Conservation (phyloP, 371 early-diverging fungal species). For the Rhizopus arrhizus region DNA sequence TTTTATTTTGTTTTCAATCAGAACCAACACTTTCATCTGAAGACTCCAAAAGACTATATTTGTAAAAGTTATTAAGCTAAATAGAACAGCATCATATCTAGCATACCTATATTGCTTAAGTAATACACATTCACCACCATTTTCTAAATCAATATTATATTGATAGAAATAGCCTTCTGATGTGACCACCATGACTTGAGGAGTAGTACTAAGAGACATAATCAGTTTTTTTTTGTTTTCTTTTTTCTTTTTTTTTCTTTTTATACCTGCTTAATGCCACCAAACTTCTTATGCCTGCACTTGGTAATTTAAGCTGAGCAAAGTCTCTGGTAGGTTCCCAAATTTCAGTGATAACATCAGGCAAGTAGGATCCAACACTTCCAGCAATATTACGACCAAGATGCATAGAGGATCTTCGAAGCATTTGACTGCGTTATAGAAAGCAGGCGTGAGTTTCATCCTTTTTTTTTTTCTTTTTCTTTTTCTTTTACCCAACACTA, state of each 20-base stretch:
- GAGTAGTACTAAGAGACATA: constrained; percentile 55
- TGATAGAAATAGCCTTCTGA: constrained; percentile 91
- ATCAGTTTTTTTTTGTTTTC: background rate
- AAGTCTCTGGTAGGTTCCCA: constrained; percentile 96
- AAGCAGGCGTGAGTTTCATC: background rate
- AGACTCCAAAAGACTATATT: constrained; percentile 1
- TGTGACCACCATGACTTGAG: constrained; percentile 89
- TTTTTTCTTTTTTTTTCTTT: too few species aligned
- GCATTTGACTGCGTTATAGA: constrained; percentile 34
- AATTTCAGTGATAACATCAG: constrained; percentile 86
- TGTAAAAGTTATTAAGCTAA: background rate
- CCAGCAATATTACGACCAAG: constrained; percentile 68
- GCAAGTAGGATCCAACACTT: constrained; percentile 82
- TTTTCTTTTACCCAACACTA: constrained; percentile 28
- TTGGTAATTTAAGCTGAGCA: constrained; percentile 87
- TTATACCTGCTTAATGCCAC: constrained; percentile 81
- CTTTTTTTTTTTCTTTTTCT: background rate
- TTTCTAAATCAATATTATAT: constrained; percentile 87
- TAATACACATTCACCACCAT: constrained; percentile 90
- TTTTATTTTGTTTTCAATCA: background rate
- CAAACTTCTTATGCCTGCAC: constrained; percentile 78
- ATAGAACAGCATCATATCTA: background rate
- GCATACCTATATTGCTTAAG: constrained; percentile 67
- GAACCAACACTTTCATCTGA: background rate
- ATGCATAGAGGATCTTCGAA: constrained; percentile 64